Base-by-base conservation (phyloP, 495 filamentous ascomycete species). In the Talaromyces borbonicus region DNA sequence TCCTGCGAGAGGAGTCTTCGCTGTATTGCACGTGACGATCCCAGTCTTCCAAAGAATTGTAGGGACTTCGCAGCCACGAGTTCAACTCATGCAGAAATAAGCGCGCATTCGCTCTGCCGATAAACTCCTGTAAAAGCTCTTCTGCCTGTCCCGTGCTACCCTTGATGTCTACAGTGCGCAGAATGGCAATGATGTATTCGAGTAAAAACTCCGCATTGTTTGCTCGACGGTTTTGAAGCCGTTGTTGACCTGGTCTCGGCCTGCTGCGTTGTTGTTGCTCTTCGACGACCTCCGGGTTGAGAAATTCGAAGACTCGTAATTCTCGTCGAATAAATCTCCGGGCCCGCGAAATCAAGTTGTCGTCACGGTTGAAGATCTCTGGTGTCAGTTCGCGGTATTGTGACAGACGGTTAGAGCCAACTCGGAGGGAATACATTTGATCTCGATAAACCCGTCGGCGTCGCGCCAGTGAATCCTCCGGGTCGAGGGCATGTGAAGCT, bases 81-180 rank as follows among this genome's bases (percentile, higher is more conserved):
- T 77, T 71, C 30, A 95, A 61, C 59, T 95, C 89, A 63, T 95
- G 89, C 38, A 94, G 62, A 50, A 98, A 92, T 41, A 95, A 59
- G 6, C 76, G 66, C 7, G 89, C 77, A 62, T 95, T 79, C 19
- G 81, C 79, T 26, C 84, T 70, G 2, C 88, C 90, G 0, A 98
- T 56, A 50, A 90, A 95, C 29, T 95, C 90, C 12, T 79, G 65
- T n/a, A 96, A 60, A 67, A 96, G 80, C 26, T 88, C 83, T 58
- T 95, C 88, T 0, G 92, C 88, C 49, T 90, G 83, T 4, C 90
- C 88, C 9, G 75, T 75, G 55, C 83, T 84, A 7, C 80, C 85
- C 56, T 89, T 89, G n/a, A 92, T 73, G 58, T 98, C 90, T 15
- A 94, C 81, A 0, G 84, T 87, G 53, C 88, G 93, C 30, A 98